These are phyloP conservation scores for Cornus suecica DNA, from an alignment of 148 eudicot genomes.

Conservation along the genomic window DNA sequence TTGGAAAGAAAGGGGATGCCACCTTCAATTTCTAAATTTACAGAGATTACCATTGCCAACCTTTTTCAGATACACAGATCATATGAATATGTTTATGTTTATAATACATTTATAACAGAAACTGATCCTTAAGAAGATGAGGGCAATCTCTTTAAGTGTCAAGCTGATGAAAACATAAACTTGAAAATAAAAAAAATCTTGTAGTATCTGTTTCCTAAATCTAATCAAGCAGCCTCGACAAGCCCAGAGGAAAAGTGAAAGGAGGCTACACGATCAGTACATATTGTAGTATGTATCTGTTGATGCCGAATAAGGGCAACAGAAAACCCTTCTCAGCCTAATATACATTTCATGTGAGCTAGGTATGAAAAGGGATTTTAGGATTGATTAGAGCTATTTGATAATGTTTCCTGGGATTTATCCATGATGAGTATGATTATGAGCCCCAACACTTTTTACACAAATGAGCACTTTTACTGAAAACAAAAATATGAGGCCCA, in stretches of 20 bases:
- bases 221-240: neutral
- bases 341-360: no score
- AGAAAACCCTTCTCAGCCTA: no score
- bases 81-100: neutral
- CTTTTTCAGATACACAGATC: neutral
- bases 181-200: neutral
- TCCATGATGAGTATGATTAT: no score
- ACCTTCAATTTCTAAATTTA: constrained; percentile 4
- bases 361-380: no score
- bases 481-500: neutral
- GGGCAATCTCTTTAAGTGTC: neutral
- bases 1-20: neutral
- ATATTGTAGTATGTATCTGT: no score
- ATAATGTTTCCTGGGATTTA: no score
- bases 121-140: neutral
- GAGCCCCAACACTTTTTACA: neutral
- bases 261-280: neutral
- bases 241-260: no score
- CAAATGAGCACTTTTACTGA: neutral
- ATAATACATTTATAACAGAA: neutral
- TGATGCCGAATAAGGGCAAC: no score
- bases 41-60: neutral
- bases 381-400: no score
- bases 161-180: neutral
- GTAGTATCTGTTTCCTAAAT: neutral